Percentiles rank a stretch among this genome's conserved stretches.
Conservation (phyloP, 371 early-diverging fungal genomes). For the Thermomucor indicae-seudaticae region DNA sequence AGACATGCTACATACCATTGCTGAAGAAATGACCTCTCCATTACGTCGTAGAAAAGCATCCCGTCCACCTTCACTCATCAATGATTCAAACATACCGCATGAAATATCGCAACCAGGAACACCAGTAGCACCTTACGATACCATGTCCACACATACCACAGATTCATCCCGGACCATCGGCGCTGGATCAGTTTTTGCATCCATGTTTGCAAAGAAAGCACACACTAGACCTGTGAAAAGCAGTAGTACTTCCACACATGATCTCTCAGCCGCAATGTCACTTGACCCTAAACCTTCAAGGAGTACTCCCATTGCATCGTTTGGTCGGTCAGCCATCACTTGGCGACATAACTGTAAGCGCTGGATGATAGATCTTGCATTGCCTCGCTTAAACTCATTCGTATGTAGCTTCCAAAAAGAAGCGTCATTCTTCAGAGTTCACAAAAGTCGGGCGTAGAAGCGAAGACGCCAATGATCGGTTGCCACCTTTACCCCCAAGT, state of each 20-base stretch:
- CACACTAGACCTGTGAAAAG: slow-evolving; percentile 3
- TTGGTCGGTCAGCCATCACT: slow-evolving; percentile 6
- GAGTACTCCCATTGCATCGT: slow-evolving; percentile 17
- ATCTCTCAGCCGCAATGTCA: background rate
- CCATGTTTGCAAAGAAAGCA: slow-evolving; percentile 15
- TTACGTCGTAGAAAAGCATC: slow-evolving; percentile 2
- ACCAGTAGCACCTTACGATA: slow-evolving; percentile 1
- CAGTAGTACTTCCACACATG: slow-evolving; percentile 4
- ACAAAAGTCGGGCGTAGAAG: background rate
- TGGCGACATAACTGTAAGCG: slow-evolving; percentile 11
- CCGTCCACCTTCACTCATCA: slow-evolving; percentile 7
- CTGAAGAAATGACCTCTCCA: slow-evolving; percentile 13
- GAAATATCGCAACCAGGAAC: slow-evolving; percentile 4
- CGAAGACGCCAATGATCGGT: slow-evolving; percentile 1
- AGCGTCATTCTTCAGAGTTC: slow-evolving; percentile 13
- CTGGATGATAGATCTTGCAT: background rate
- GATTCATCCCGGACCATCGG: slow-evolving; percentile 7
- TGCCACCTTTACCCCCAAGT: slow-evolving; percentile 1
- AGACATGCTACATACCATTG: slow-evolving; percentile 15
- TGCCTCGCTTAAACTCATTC: too few species aligned
- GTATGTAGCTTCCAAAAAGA: slow-evolving; percentile 3
- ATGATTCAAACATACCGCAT: slow-evolving; percentile 2
- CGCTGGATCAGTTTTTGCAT: slow-evolving; percentile 9
- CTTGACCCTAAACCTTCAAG: slow-evolving; percentile 13
- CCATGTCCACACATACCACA: slow-evolving; percentile 7